Evolutionary conservation across 2,329 filamentous ascomycete genomes (phyloP), one percentile per base, ranked within the genome.

Genomic region (Ophiostoma sp.): DNA sequence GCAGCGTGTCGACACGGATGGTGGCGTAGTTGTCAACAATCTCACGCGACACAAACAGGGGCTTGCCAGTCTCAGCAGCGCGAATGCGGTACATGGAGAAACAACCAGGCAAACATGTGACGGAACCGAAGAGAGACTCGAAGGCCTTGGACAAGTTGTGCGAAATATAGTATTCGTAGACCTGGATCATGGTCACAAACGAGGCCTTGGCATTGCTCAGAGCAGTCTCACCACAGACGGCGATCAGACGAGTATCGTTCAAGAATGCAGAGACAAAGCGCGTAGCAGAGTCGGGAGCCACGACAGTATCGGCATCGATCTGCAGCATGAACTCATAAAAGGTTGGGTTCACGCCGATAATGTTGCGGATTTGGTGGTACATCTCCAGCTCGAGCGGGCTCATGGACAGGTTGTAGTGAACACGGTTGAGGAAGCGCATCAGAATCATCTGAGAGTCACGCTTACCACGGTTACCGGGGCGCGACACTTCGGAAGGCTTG

Each of bases 131-230:
- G 72, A 99, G 87, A 72, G 93, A 97, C 79, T 99, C 95, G 78
- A 99, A 99, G 72, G 95, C 93, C 83, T 99, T 99, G 70, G 95
- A 85, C 79, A 99, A 82, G 80, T 99, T 91, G 85, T 99, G 95
- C 41, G 95, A 98, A 77, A 99, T 99, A 80, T 94, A 99, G 84
- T 99, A 99, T 80, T 99, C 95, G 82, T 99, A 99, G 74, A 99
- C 95, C 79, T 99, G 95, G 79, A 99, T 99, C 94, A 98, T 98
- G 68, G 95, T 99, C 75, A 96, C 88, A 77, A 96, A 93, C 0
- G 94, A 97, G 7, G 90, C 86, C 80, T 97, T 97, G 72, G 93
- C 91, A 78, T 99, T 99, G 73, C 90, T 94, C 67, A 99, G 84
- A 20, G 91, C 91, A 0, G 95, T 99, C 81, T 99, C 95, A 81